Evolutionary conservation across 176 grass and related monocot species (phyloP).

Genomic region (Triticum monococcum): DNA sequence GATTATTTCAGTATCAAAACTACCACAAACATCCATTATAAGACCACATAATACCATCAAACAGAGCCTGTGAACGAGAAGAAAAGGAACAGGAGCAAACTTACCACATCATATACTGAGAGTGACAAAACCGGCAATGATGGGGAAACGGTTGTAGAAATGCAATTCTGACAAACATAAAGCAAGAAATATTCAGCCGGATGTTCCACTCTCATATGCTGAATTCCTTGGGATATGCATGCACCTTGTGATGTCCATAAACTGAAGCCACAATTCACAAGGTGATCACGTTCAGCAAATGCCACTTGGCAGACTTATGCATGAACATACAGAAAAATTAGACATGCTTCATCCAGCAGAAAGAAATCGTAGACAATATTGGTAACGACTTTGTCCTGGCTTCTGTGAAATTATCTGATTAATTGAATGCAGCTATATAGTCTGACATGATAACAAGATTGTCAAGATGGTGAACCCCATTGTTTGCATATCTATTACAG

Average conservation of each 20-base stretch:
- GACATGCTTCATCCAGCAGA: background rate
- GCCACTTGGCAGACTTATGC: background rate
- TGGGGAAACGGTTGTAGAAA: background rate
- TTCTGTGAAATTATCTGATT: background rate
- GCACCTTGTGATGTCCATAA: background rate
- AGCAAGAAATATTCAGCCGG: background rate
- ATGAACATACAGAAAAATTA: background rate
- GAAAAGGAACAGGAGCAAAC: background rate
- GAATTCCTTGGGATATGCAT: background rate
- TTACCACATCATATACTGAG: background rate
- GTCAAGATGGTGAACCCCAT: background rate
- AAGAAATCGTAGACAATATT: background rate
- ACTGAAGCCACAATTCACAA: background rate
- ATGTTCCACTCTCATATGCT: background rate
- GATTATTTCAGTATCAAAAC: background rate
- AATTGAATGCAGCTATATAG: background rate
- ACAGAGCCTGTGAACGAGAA: background rate
- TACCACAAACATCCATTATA: background rate
- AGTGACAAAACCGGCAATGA: background rate
- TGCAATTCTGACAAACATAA: background rate
- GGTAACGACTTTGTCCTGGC: background rate
- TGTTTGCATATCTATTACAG: background rate
- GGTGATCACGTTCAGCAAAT: background rate
- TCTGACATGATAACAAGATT: background rate
- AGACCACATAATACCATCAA: background rate